Percentiles rank a stretch among this genome's conserved stretches.
Conservation (phyloP, 371 early-diverging fungal genomes). For the Haplosporangium sp. region DNA sequence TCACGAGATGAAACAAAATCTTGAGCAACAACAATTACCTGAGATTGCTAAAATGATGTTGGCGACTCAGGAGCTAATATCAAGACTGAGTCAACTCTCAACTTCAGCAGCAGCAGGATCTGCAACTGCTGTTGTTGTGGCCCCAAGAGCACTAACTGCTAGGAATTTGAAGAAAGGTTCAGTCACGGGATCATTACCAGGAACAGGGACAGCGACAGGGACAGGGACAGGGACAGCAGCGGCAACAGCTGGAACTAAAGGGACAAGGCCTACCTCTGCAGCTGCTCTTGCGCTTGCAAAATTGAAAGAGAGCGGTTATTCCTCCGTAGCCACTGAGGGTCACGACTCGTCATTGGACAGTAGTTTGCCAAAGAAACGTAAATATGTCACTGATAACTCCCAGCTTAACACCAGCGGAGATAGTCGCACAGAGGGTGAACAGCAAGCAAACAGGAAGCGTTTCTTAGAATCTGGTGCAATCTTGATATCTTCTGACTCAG, state of each 20-base stretch:
- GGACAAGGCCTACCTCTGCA: slow-evolving; percentile 8
- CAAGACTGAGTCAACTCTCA: slow-evolving; percentile 36
- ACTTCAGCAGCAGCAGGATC: slow-evolving; percentile 49
- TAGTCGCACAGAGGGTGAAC: neutral
- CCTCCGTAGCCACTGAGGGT: neutral
- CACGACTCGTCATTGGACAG: neutral
- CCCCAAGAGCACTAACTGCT: slow-evolving; percentile 8
- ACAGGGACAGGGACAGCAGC: neutral
- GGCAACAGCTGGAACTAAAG: slow-evolving; percentile 11
- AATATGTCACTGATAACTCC: neutral
- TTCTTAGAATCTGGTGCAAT: neutral
- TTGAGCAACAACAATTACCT: slow-evolving; percentile 45
- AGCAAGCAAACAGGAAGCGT: slow-evolving; percentile 7
- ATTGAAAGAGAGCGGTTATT: slow-evolving; percentile 20
- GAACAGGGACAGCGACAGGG: slow-evolving; percentile 6
- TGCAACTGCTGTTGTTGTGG: slow-evolving; percentile 39
- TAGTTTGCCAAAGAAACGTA: neutral
- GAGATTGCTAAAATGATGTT: slow-evolving; percentile 42
- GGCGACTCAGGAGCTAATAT: slow-evolving; percentile 47
- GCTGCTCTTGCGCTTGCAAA: slow-evolving; percentile 23
- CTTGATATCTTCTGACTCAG: neutral
- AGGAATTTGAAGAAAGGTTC: neutral
- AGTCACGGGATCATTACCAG: neutral
- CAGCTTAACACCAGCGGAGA: neutral
- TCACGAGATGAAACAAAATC: slow-evolving; percentile 39